phyloP scores from a whole-genome alignment of 495 filamentous ascomycete genomes.

The Recurvomyces mirabilis region DNA sequence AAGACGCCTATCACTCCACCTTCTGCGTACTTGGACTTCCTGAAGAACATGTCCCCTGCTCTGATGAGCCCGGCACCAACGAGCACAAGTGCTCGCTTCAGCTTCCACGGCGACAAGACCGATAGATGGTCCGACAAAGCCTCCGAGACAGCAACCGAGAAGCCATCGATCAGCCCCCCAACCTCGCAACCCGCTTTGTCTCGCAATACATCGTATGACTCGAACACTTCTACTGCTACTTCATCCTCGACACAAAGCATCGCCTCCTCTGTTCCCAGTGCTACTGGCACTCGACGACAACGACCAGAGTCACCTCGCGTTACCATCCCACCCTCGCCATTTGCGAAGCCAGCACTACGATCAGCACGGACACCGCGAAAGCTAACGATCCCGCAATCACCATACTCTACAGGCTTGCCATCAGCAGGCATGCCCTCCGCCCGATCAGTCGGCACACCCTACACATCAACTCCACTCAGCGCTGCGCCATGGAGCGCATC shows the following conservation, averaged over 20 bases:
- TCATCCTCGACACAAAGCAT: conserved; percentile 16
- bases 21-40: conserved; percentile 80
- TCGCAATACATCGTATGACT: conserved; percentile 20
- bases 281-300: conserved; percentile 10
- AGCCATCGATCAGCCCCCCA: conserved; percentile 21
- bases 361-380: conserved; percentile 46
- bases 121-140: conserved; percentile 14
- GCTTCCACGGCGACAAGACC: conserved; percentile 30
- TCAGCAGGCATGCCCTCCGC: conserved; percentile 25
- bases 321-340: conserved; percentile 35
- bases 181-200: conserved; percentile 19
- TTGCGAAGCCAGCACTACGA: conserved; percentile 36
- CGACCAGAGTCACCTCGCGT: conserved; percentile 21
- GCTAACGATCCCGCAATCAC: conserved; percentile 50
- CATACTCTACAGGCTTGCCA: conserved; percentile 40
- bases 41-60: conserved; percentile 65
- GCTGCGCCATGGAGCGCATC: conserved; percentile 28
- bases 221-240: conserved; percentile 11
- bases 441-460: conserved; percentile 8
- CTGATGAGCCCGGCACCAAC: conserved; percentile 36
- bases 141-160: conserved; percentile 20
- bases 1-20: conserved; percentile 91
- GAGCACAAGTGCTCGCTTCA: conserved; percentile 29
- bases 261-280: conserved; percentile 18
- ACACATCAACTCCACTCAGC: conserved; percentile 13